Evolutionary conservation across 345 rosid genomes (phyloP).

Genomic region (Angophora floribunda): DNA sequence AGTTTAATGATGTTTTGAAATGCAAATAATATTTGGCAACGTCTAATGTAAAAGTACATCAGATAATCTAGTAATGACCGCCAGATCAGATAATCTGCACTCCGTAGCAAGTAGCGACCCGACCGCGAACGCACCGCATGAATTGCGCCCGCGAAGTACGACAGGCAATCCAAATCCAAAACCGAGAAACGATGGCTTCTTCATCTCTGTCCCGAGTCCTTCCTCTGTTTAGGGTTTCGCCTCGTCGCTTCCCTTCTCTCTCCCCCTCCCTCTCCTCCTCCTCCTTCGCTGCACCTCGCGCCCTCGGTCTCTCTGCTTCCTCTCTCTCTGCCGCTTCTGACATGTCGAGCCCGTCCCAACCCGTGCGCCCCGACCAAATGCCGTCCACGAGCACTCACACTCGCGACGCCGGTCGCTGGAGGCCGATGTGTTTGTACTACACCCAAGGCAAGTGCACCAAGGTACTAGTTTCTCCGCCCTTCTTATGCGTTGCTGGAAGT

Average conservation of each 20-base stretch:
- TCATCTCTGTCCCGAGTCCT: neutral
- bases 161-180: neutral
- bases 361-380: neutral
- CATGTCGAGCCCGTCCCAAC: neutral
- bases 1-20: neutral
- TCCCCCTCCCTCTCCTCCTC: neutral
- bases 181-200: neutral
- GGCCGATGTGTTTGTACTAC: slow-evolving; percentile 77
- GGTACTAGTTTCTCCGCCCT: slow-evolving; percentile 17
- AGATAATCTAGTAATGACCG: neutral
- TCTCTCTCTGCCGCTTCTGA: neutral
- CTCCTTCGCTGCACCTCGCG: neutral
- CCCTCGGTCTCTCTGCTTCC: neutral
- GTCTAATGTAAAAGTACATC: neutral
- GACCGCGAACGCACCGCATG: neutral
- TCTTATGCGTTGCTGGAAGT: neutral
- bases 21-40: neutral
- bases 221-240: neutral
- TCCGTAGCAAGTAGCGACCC: neutral
- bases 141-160: neutral
- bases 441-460: slow-evolving; percentile 76
- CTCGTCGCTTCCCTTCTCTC: neutral
- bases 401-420: slow-evolving; percentile 28
- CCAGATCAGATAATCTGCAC: neutral
- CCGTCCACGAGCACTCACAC: neutral